phyloP scores from a whole-genome alignment of 495 filamentous ascomycete genomes.

The Neohortaea acidophila region DNA sequence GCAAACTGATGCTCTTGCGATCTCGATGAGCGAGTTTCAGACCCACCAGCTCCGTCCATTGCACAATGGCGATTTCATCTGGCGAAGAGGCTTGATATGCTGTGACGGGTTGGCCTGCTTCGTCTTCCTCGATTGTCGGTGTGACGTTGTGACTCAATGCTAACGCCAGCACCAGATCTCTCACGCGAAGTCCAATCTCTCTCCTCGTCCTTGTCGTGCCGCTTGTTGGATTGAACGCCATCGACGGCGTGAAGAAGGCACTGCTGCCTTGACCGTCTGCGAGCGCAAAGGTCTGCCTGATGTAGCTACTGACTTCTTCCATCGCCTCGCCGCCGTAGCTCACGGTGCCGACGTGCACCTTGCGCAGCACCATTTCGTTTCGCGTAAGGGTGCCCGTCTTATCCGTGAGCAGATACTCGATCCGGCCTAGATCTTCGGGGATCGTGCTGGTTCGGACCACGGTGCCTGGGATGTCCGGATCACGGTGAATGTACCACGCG shows the following conservation, averaged over 20 bases:
- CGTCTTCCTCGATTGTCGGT: constrained; percentile 62
- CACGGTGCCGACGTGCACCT: constrained; percentile 94
- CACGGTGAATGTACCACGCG: constrained; percentile 84
- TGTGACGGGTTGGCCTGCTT: constrained; percentile 59
- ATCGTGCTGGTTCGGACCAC: constrained; percentile 95
- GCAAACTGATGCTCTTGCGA: constrained; percentile 64
- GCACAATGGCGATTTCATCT: constrained; percentile 95
- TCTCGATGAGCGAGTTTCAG: constrained; percentile 75
- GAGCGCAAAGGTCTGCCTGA: constrained; percentile 55
- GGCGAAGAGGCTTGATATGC: constrained; percentile 94
- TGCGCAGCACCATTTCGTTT: constrained; percentile 81
- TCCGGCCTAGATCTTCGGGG: constrained; percentile 85
- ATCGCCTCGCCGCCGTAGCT: constrained; percentile 97
- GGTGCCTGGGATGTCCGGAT: constrained; percentile 75
- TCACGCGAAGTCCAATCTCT: constrained; percentile 83
- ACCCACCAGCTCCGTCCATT: constrained; percentile 87
- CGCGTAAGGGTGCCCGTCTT: constrained; percentile 96
- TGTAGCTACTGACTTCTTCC: constrained; percentile 83
- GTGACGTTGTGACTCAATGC: constrained; percentile 97
- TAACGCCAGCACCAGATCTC: constrained; percentile 79
- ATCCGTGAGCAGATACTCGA: constrained; percentile 92
- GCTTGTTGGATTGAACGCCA: constrained; percentile 10
- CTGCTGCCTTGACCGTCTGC: background rate
- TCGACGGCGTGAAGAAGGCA: constrained; percentile 54
- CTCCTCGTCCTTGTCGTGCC: constrained; percentile 57